Conservation (phyloP, 305 asterid species). For the Fraxinus sp. region DNA sequence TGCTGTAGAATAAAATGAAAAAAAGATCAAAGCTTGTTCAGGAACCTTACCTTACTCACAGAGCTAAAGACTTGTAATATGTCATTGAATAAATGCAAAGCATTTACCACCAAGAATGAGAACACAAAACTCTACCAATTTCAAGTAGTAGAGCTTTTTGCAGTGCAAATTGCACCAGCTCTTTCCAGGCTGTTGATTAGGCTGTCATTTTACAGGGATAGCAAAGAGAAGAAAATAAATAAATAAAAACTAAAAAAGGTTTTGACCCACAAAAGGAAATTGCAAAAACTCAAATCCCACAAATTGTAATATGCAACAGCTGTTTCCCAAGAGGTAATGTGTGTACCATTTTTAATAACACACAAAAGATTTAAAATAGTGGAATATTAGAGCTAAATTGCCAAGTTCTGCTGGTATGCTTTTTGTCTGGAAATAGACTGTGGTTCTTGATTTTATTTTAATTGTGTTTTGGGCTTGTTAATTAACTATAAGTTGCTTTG, state of each 20-base stretch:
- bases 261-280: conserved; percentile 48
- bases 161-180: conserved; percentile 67
- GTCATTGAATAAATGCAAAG: conserved; percentile 26
- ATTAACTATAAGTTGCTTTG: background rate
- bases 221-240: conserved; percentile 34
- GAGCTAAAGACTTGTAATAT: conserved; percentile 30
- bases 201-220: conserved; percentile 67
- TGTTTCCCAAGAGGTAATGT: conserved; percentile 37
- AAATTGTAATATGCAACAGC: conserved; percentile 40
- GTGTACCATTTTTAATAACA: conserved; percentile 26
- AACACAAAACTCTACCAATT: conserved; percentile 30
- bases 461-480: background rate
- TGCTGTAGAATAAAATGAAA: conserved; percentile 15
- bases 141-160: conserved; percentile 35
- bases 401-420: background rate
- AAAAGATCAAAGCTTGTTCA: conserved; percentile 31
- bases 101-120: conserved; percentile 38
- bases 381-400: conserved; percentile 15
- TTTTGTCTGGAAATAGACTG: background rate
- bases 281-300: conserved; percentile 29
- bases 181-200: conserved; percentile 98
- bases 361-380: background rate
- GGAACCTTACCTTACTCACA: conserved; percentile 42
- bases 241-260: conserved; percentile 7
- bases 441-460: background rate